These are phyloP conservation scores for Trichoderma cornu-damae DNA, from an alignment of 2,329 filamentous ascomycete species.

Conservation along the genomic window DNA sequence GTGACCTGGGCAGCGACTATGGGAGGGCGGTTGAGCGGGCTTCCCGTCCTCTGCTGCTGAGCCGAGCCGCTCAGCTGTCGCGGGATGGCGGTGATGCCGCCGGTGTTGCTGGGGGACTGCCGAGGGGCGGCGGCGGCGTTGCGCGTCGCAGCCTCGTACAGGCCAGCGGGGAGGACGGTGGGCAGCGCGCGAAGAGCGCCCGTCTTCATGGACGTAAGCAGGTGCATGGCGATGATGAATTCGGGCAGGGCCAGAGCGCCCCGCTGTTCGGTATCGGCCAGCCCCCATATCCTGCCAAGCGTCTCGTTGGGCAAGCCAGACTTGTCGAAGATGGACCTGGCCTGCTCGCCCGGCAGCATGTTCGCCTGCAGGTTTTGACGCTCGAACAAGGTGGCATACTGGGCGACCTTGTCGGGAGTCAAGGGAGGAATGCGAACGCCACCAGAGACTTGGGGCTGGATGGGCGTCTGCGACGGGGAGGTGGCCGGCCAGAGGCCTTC, in stretches of 20 bases:
- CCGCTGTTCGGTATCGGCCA: slow-evolving; percentile 89
- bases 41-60: slow-evolving; percentile 59
- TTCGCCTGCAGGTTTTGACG: slow-evolving; percentile 71
- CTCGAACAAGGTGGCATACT: slow-evolving; percentile 88
- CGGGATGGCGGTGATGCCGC: slow-evolving; percentile 63
- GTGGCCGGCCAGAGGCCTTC: slow-evolving; percentile 57
- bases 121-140: slow-evolving; percentile 45
- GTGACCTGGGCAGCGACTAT: slow-evolving; percentile 38
- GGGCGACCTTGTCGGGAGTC: slow-evolving; percentile 79
- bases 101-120: slow-evolving; percentile 48
- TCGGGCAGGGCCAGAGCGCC: slow-evolving; percentile 82
- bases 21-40: slow-evolving; percentile 50
- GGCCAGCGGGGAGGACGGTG: slow-evolving; percentile 69
- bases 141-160: slow-evolving; percentile 86
- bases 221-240: slow-evolving; percentile 97
- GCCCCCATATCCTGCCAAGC: slow-evolving; percentile 91
- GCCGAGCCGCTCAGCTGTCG: slow-evolving; percentile 73
- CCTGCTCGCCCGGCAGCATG: slow-evolving; percentile 75
- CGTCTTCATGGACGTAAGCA: slow-evolving; percentile 86
- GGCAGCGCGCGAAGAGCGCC: slow-evolving; percentile 76
- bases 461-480: slow-evolving; percentile 44
- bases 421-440: slow-evolving; percentile 85
- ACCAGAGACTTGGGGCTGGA: slow-evolving; percentile 56
- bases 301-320: slow-evolving; percentile 84
- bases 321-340: slow-evolving; percentile 92